Percentiles rank a stretch among this genome's conserved stretches.
phyloP scores from a whole-genome alignment of 2,329 filamentous ascomycete genomes.

The Trichoderma oligosporum region DNA sequence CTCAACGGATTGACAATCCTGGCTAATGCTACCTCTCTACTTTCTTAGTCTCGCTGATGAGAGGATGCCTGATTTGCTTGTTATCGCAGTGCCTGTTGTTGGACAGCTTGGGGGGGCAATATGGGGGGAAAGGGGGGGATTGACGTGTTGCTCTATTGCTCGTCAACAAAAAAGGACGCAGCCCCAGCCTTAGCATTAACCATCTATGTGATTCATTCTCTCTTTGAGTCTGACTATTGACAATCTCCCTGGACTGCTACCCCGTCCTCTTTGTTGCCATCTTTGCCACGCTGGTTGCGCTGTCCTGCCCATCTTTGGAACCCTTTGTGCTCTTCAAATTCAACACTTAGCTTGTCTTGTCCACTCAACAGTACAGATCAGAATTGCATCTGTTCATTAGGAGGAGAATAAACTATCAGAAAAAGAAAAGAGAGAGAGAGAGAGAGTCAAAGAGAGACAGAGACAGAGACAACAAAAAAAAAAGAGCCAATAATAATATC shows the following conservation, averaged over 20 bases:
- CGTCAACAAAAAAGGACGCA: conserved; percentile 16
- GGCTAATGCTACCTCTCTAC: conserved; percentile 11
- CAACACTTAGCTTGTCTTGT: neutral
- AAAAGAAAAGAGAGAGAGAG: neutral
- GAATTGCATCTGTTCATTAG: neutral
- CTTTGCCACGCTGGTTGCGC: neutral
- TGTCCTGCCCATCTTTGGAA: neutral
- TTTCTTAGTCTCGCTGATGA: conserved; percentile 4
- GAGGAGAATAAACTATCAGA: neutral
- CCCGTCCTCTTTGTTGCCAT: neutral
- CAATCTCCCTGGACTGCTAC: neutral
- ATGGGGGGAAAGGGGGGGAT: conserved; percentile 19
- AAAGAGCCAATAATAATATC: neutral
- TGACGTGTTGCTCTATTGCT: neutral
- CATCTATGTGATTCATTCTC: conserved; percentile 3
- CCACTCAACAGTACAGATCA: neutral
- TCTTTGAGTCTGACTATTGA: neutral
- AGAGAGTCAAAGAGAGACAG: no score
- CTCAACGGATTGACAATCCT: conserved; percentile 14
- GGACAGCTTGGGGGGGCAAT: conserved; percentile 1
- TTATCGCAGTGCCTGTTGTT: neutral
- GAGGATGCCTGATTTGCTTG: conserved; percentile 12
- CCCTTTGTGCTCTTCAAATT: neutral
- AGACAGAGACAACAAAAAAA: neutral
- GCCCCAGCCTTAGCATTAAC: conserved; percentile 8